phyloP scores from a whole-genome alignment of 805 yeast genomes.

The Metschnikowia henanensis region DNA sequence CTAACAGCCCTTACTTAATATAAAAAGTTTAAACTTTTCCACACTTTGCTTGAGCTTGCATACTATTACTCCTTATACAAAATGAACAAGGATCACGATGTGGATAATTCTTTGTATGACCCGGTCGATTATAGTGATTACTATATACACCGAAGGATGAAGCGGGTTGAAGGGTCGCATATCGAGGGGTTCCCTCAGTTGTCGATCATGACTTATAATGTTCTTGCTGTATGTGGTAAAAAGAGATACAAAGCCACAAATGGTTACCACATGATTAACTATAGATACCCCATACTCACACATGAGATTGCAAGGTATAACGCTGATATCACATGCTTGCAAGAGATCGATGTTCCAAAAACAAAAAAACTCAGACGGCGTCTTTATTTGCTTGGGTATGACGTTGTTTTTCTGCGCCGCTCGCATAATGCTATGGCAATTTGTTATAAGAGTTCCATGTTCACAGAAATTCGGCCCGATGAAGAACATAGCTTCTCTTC shows the following conservation, averaged over 20 bases:
- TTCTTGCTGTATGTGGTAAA: conserved; percentile 47
- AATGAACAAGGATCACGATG: neutral
- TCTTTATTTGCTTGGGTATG: neutral
- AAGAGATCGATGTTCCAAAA: neutral
- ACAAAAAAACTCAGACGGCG: neutral
- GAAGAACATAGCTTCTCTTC: neutral
- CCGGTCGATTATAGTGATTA: neutral
- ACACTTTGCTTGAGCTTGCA: too few relatives aligned
- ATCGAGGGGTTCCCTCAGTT: too few relatives aligned
- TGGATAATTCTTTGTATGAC: neutral
- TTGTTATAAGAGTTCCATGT: conserved; percentile 1
- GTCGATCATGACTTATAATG: conserved; percentile 6
- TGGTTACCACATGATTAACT: neutral
- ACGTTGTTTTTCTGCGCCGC: neutral
- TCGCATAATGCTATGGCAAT: conserved; percentile 1
- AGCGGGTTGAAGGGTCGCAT: neutral
- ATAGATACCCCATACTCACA: neutral
- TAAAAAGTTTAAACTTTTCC: too few relatives aligned
- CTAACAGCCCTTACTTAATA: too few relatives aligned
- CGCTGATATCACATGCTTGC: conserved; percentile 5
- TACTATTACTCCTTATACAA: too few relatives aligned
- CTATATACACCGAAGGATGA: neutral
- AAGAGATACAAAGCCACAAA: neutral
- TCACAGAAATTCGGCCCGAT: neutral
- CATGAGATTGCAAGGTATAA: conserved; percentile 4